phyloP scores from a whole-genome alignment of 225 moss, liverwort and hornwort genomes.

The Takakia lepidozioides region DNA sequence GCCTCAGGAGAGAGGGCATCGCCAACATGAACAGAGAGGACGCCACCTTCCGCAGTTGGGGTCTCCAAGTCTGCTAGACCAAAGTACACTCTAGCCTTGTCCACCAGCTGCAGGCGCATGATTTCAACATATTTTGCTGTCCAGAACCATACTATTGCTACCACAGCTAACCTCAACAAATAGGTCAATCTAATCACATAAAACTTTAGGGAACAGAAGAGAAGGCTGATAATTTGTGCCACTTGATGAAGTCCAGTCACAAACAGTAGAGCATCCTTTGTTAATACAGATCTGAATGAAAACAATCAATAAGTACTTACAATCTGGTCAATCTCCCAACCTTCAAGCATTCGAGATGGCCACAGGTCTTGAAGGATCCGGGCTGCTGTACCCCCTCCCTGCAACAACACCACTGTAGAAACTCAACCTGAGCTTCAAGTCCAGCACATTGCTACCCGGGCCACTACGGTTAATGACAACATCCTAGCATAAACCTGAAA shows the following conservation, averaged over 20 bases:
- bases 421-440: background rate
- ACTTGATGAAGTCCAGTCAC: no score
- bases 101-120: conserved; percentile 42
- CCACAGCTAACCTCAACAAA: no score
- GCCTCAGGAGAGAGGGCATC: conserved; percentile 57
- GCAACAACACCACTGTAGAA: conserved; percentile 10
- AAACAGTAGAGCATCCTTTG: no score
- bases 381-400: conserved; percentile 76
- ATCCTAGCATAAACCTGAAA: conserved; percentile 1
- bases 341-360: conserved; percentile 58
- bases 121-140: background rate
- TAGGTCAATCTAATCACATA: no score
- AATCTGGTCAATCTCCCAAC: conserved; percentile 66
- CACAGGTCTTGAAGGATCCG: conserved; percentile 50
- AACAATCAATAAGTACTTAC: conserved; percentile 27
- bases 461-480: no score
- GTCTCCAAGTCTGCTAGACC: conserved; percentile 56
- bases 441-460: no score
- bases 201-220: no score
- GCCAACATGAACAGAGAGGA: conserved; percentile 46
- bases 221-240: no score
- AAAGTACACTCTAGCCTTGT: conserved; percentile 47
- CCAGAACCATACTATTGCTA: background rate
- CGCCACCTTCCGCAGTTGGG: conserved; percentile 46
- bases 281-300: no score